These are phyloP conservation scores for Talaromyces sp. DNA, from an alignment of 2,329 filamentous ascomycete genomes.

Conservation along the genomic window DNA sequence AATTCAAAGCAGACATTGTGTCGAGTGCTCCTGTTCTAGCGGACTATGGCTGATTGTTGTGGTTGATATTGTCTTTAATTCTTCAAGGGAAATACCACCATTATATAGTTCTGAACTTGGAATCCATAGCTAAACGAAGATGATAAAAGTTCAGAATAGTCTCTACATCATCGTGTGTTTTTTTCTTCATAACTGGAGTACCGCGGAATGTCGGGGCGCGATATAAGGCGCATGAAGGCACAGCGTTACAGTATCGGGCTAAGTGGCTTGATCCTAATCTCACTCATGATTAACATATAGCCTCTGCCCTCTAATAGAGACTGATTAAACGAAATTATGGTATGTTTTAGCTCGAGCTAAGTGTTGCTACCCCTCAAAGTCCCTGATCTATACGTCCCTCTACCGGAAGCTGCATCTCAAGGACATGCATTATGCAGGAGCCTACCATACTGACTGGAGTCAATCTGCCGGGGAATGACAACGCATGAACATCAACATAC, in stretches of 20 bases:
- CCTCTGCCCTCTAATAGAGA: not conserved
- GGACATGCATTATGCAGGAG: constrained; percentile 6
- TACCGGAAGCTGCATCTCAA: not conserved
- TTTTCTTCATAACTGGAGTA: not conserved
- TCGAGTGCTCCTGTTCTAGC: constrained; percentile 1
- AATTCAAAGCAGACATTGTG: constrained; percentile 9
- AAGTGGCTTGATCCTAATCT: not conserved
- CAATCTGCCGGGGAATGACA: not conserved
- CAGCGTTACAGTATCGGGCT: constrained; percentile 6
- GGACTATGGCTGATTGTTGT: not conserved
- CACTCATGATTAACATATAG: not conserved
- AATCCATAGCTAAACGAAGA: not conserved
- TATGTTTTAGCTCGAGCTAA: constrained; percentile 7
- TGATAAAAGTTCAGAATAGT: not conserved
- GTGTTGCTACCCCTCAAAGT: not conserved
- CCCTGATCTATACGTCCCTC: not conserved
- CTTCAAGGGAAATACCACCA: not conserved
- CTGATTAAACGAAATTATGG: not conserved
- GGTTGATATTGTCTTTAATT: not conserved
- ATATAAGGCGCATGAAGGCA: constrained; percentile 4
- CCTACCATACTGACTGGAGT: not conserved
- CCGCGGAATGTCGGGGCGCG: constrained; percentile 12
- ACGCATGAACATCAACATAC: not conserved
- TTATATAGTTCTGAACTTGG: not conserved
- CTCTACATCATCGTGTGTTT: not conserved